Evolutionary conservation across 768 basidiomycete species (phyloP).

Genomic region (Boletus rubroflammeus): DNA sequence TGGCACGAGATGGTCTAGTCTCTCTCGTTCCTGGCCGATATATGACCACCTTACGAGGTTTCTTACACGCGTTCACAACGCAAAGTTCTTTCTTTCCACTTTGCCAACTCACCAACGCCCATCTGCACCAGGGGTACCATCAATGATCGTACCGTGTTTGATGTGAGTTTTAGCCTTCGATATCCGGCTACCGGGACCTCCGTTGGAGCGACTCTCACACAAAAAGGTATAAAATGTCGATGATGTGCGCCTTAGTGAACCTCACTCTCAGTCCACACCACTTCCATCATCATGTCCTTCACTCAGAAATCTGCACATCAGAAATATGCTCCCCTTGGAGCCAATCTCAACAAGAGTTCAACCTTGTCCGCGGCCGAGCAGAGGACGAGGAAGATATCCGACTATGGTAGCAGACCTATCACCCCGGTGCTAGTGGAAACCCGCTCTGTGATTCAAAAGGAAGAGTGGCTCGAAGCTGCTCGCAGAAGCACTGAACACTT

Average conservation of each 20-base stretch:
- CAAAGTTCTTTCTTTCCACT: constrained; percentile 3
- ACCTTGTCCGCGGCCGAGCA: too few relatives aligned
- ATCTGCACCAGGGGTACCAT: not conserved
- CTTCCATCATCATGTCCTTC: constrained; percentile 18
- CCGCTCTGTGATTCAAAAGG: constrained; percentile 20
- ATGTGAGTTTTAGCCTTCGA: not conserved
- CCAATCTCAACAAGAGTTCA: not conserved
- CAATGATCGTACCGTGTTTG: constrained; percentile 13
- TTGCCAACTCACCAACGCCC: constrained; percentile 7
- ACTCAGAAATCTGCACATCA: constrained; percentile 8
- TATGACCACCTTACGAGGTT: not conserved
- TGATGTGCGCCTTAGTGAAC: not conserved
- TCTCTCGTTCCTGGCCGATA: not conserved
- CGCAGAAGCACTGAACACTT: constrained; percentile 30
- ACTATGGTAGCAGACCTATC: constrained; percentile 10
- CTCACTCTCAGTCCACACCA: not conserved
- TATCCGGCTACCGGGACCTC: not conserved
- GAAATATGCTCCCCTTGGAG: constrained; percentile 1
- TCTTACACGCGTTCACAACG: constrained; percentile 1
- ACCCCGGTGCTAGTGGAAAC: constrained; percentile 14
- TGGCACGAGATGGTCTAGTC: not conserved
- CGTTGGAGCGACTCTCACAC: not conserved
- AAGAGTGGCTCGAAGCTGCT: constrained; percentile 29
- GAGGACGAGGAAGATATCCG: too few relatives aligned
- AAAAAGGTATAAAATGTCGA: constrained; percentile 13